Evolutionary conservation across 371 early-diverging fungal species (phyloP), one percentile per base, ranked within the genome.

Genomic region (Apophysomyces sp.): DNA sequence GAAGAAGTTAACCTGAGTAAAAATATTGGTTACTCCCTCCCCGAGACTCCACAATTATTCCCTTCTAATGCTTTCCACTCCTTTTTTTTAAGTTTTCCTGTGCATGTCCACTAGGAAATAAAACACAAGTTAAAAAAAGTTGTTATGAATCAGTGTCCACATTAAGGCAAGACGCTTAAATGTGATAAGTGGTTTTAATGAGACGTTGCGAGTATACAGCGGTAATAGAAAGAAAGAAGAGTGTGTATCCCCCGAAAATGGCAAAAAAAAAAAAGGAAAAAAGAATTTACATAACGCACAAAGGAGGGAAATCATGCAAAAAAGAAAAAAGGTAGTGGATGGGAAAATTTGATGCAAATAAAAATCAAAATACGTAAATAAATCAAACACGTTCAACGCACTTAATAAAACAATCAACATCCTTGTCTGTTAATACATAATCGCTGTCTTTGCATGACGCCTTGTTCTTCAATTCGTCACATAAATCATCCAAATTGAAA

Each of bases 401-500:
- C 21, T 52, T 51, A 16, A 60, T 49, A 39, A 60, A 53, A 13
- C 32, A 27, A 21, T 60, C 36, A 26, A 60, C 52, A 18, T 60
- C 60, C 4, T 36, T 51, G 27, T 60, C 60, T 3, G 60, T 60
- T 8, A 60, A 26, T 44, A 60, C 53, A 21, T 44, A 44, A 4
- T n/a, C 6, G 21, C 49, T 21, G 49, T 44, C 49, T 6, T 21
- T 44, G 29, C 67, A 66, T 3, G 57, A 37, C 8, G 67, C 67
- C 40, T 67, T 67, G 2, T 44, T 41, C 16, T 62, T 62, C 26
- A 67, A 56, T 2, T 67, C 63, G 3, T 30, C 53, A 52, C 67
- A 67, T 12, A 67, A 52, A 39, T 54, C 51, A 54, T 77, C 77
- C 31, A 77, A 29, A 49, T 72, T 55, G 34, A 77, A 68, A 36